Conservation (phyloP, 331 rosid species). For the Malus hybrid region DNA sequence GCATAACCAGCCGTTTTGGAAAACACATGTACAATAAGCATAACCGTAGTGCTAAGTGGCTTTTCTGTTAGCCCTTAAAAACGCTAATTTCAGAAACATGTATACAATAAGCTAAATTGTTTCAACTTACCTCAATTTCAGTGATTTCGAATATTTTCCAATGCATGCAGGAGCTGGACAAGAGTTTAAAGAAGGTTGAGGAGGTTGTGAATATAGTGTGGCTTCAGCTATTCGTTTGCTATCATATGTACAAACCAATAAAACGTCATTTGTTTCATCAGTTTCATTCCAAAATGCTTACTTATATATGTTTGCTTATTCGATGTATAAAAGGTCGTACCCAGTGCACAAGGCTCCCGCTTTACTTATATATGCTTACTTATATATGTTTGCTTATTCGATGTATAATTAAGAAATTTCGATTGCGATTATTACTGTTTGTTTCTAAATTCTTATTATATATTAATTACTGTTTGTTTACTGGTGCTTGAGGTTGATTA, state of each 20-base stretch:
- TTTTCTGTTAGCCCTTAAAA: not conserved
- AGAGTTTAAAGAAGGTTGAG: not conserved
- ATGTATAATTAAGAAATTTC: too few relatives aligned
- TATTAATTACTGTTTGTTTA: too few relatives aligned
- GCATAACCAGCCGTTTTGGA: too few relatives aligned
- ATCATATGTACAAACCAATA: not conserved
- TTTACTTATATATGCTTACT: too few relatives aligned
- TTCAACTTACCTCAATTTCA: too few relatives aligned
- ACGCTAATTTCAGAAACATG: not conserved
- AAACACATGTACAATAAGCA: not conserved
- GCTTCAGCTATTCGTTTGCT: not conserved
- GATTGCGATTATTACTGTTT: too few relatives aligned
- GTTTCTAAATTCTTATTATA: too few relatives aligned
- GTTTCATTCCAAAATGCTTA: not conserved
- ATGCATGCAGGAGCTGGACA: not conserved
- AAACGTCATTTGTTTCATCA: not conserved
- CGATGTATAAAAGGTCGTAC: too few relatives aligned
- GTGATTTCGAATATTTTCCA: not conserved
- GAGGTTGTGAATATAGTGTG: not conserved
- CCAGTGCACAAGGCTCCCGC: too few relatives aligned
- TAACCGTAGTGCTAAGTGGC: not conserved
- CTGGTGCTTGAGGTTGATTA: too few relatives aligned
- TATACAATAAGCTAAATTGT: not conserved
- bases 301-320: not conserved
- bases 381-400: not conserved